Conservation (phyloP, 164 flowering plant genomes). For the Annona squamosa region DNA sequence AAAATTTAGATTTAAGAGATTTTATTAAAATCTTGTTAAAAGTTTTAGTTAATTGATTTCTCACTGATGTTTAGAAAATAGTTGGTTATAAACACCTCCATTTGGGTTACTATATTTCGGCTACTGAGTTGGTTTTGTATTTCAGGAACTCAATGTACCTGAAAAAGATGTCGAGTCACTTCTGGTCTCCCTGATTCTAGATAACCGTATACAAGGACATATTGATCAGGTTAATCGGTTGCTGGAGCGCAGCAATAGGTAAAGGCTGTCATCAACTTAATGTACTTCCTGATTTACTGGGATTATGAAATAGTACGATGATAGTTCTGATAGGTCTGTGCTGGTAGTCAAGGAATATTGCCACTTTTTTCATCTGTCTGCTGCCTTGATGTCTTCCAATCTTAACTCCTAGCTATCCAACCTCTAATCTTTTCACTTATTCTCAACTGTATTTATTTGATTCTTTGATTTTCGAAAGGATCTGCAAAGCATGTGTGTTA, state of each 20-base stretch:
- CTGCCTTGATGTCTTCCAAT: too few relatives aligned
- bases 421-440: too few relatives aligned
- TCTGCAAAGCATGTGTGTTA: too few relatives aligned
- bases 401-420: too few relatives aligned
- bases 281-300: background rate
- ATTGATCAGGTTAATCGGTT: slow-evolving; percentile 84
- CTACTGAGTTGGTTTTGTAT: background rate
- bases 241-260: slow-evolving; percentile 80
- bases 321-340: too few relatives aligned
- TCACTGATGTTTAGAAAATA: too few relatives aligned
- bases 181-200: slow-evolving; percentile 83
- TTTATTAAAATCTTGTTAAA: background rate
- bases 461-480: too few relatives aligned
- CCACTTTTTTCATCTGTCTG: too few relatives aligned
- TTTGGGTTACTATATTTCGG: background rate
- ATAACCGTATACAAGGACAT: slow-evolving; percentile 75
- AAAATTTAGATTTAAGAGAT: background rate
- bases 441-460: too few relatives aligned
- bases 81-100: background rate
- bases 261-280: background rate
- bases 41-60: background rate
- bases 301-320: background rate
- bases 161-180: slow-evolving; percentile 88
- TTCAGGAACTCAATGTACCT: slow-evolving; percentile 91
- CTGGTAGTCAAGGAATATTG: too few relatives aligned